Conservation (phyloP, 345 rosid species). For the Erodium maritimum region DNA sequence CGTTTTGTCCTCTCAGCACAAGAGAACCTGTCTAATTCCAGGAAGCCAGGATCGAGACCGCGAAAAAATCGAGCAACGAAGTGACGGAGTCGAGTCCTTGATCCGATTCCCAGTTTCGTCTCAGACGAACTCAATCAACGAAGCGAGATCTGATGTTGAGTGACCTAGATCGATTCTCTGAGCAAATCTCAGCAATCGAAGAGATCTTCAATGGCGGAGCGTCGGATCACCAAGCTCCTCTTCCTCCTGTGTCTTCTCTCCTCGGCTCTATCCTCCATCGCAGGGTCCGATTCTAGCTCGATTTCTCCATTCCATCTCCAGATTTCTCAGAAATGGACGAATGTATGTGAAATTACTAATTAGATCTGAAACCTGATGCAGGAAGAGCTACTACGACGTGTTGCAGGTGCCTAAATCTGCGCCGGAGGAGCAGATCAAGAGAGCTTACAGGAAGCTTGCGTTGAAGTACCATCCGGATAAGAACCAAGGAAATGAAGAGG, state of each 20-base stretch:
- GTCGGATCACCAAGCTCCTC: constrained; percentile 28
- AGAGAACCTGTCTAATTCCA: too few species aligned
- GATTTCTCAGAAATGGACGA: background rate
- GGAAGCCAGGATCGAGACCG: too few species aligned
- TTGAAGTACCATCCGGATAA: constrained; percentile 98
- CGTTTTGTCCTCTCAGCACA: too few species aligned
- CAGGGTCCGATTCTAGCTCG: constrained; percentile 34
- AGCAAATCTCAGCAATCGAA: constrained; percentile 3
- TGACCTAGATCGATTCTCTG: constrained; percentile 3
- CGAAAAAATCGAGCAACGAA: too few species aligned
- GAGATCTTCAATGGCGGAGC: constrained; percentile 44
- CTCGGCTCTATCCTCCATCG: constrained; percentile 31
- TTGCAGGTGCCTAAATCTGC: constrained; percentile 89
- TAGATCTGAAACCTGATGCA: constrained; percentile 16
- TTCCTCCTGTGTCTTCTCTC: constrained; percentile 41
- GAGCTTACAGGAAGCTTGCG: constrained; percentile 96
- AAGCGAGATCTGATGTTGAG: background rate
- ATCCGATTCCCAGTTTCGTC: background rate
- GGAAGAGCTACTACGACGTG: constrained; percentile 89
- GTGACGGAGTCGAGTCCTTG: constrained; percentile 10
- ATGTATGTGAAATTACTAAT: background rate
- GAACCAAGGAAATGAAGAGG: constrained; percentile 92
- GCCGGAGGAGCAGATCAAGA: constrained; percentile 92
- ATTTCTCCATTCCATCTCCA: background rate
- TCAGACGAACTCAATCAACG: background rate